Evolutionary conservation across 2,329 filamentous ascomycete species (phyloP), one percentile per base, ranked within the genome.

Genomic region (Eutypella sp.): DNA sequence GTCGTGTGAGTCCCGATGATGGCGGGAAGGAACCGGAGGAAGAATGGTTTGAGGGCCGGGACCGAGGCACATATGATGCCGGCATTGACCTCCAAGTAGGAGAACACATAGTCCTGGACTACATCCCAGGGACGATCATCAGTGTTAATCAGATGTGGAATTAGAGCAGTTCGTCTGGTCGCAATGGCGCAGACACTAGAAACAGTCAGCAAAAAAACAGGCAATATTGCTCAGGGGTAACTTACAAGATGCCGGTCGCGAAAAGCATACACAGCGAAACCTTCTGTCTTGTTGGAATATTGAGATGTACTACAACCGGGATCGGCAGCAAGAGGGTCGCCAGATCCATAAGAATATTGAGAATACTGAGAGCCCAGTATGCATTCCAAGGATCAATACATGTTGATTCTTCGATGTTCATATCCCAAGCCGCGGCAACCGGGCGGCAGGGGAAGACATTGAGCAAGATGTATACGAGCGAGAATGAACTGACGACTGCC

Each of bases 1-100:
- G 23, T 37, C 11, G 11, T 3, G 18, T 3, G n/a, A 13, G 16
- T 37, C 34, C 4, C 34, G 22, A 54, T 23, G 8, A 54, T 40
- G 39, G 42, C 20, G 1, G 53, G 53, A 5, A 56, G 29, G 40
- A 53, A 52, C 2, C 47, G 52, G 22, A 49, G 22, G 31, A 56
- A 49, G 42, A 56, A 52, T 10, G 53, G 53, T 37, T 55, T 55
- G n/a, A 55, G 48, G 13, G 52, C 48, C 2, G 52, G 31, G n/a
- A 56, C 45, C 15, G 40, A 47, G 6, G 45, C 45, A 34, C 45
- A 47, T 16, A 47, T 22, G 16, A 47, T 25, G 36, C 45, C 41
- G n/a, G 25, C 39, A 27, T 44, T 47, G 16, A 40, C 41, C 36
- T 47, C 45, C 22, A 47, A 25, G 33, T 39, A 47, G 18, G 45